Evolutionary conservation across 2,329 filamentous ascomycete species (phyloP), one percentile per base, ranked within the genome.

Genomic region (Xylaria sp.): DNA sequence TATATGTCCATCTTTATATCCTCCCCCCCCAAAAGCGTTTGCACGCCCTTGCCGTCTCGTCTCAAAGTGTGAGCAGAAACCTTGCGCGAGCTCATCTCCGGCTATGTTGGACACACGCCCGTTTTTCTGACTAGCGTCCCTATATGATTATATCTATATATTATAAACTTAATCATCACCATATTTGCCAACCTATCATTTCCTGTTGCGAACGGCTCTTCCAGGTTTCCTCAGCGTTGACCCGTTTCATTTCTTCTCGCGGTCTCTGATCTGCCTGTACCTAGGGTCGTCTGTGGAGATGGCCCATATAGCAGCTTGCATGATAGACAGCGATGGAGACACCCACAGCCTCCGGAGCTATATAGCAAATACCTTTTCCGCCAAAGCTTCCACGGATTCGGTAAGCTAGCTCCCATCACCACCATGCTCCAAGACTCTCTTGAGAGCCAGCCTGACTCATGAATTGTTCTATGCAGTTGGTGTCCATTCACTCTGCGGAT

Each of bases 281-380:
- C 75, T 75, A 72, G 74, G 71, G 75, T 74, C 56, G 60, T 23
- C 28, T 52, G 28, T 72, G 75, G 75, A 74, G 79, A 90, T 90
- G 88, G 86, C 87, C 80, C 88, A 90, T 79, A 90, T 90, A 79
- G 86, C 85, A 78, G 85, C 82, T 75, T 89, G 88, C 78, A 83
- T 90, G 81, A 80, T 85, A 73, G 83, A 85, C 74, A 77, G 78
- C 67, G 84, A 86, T 74, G 77, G 80, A 69, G 82, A 82, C 51
- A 73, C 73, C 48, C 72, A 74, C 66, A 78, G 78, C 71, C 75
- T 81, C 69, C 81, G 79, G 76, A 83, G 80, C 74, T 83, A 86
- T 85, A 86, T 87, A 83, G 82, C 83, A 73, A 85, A 83, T 78
- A 81, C 82, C 67, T 76, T 82, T 71, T 84, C 85, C 69, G 83